Conservation (phyloP, 495 filamentous ascomycete genomes). For the Penicillium lividum region DNA sequence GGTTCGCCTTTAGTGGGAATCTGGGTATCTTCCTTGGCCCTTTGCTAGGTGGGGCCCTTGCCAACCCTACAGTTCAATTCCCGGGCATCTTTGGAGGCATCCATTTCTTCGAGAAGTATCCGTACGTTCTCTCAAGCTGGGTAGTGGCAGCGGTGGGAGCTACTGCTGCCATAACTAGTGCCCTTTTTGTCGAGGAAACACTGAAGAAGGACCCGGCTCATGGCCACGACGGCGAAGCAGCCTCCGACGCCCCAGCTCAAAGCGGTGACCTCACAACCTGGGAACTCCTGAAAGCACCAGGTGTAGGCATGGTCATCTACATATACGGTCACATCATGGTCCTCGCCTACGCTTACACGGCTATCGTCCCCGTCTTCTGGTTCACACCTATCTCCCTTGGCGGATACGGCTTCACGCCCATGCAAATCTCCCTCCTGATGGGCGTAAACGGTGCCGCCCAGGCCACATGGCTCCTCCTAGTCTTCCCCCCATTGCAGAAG, state of each 20-base stretch:
- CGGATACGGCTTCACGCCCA: constrained; percentile 59
- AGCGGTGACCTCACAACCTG: constrained; percentile 42
- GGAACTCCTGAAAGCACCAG: constrained; percentile 59
- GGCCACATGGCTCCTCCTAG: constrained; percentile 62
- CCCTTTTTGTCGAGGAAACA: constrained; percentile 59
- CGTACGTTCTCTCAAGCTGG: constrained; percentile 64
- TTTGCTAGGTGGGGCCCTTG: constrained; percentile 60
- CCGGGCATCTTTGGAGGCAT: constrained; percentile 53
- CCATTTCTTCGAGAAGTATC: constrained; percentile 60
- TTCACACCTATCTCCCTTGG: constrained; percentile 56
- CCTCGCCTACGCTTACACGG: constrained; percentile 64
- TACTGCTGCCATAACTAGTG: constrained; percentile 47
- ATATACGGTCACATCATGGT: constrained; percentile 62
- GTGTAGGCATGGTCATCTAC: constrained; percentile 61
- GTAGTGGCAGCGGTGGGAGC: constrained; percentile 51
- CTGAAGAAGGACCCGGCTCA: constrained; percentile 30
- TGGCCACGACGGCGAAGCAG: constrained; percentile 3
- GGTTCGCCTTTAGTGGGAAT: constrained; percentile 69
- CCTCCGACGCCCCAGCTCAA: background rate
- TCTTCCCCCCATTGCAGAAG: constrained; percentile 61
- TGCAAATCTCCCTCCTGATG: constrained; percentile 61
- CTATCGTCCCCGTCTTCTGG: constrained; percentile 61
- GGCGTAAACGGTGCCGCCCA: constrained; percentile 60
- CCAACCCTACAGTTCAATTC: constrained; percentile 60
- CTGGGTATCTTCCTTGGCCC: constrained; percentile 70